These are phyloP conservation scores for Podaxis sp. DNA, from an alignment of 768 basidiomycete species.

Conservation along the genomic window DNA sequence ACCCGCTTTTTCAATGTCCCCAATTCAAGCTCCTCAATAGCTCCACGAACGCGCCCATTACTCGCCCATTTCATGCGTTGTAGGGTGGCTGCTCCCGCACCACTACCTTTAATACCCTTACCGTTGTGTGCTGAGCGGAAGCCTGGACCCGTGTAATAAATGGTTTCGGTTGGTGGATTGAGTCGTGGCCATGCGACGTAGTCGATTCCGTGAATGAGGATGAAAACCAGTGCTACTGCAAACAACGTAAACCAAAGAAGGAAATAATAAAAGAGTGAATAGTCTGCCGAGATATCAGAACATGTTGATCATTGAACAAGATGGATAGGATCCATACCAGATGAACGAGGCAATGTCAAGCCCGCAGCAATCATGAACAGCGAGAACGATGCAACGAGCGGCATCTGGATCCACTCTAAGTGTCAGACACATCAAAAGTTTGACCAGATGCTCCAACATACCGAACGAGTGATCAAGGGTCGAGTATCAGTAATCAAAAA, in stretches of 20 bases:
- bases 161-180: slow-evolving; percentile 77
- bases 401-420: slow-evolving; percentile 55
- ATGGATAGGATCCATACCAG: slow-evolving; percentile 52
- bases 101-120: slow-evolving; percentile 57
- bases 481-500: slow-evolving; percentile 77
- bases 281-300: slow-evolving; percentile 49
- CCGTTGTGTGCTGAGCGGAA: slow-evolving; percentile 77
- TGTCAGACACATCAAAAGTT: slow-evolving; percentile 4
- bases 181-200: slow-evolving; percentile 96
- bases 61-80: slow-evolving; percentile 40
- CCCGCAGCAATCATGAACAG: slow-evolving; percentile 88
- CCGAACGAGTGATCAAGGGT: slow-evolving; percentile 82
- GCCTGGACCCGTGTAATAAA: slow-evolving; percentile 89
- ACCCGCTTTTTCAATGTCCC: slow-evolving; percentile 74
- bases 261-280: slow-evolving; percentile 84
- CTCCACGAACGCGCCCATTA: slow-evolving; percentile 37
- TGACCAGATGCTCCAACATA: slow-evolving; percentile 37
- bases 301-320: background rate
- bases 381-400: slow-evolving; percentile 77
- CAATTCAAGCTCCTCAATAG: slow-evolving; percentile 75
- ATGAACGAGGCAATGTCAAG: slow-evolving; percentile 81
- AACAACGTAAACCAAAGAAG: slow-evolving; percentile 75
- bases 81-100: slow-evolving; percentile 31
- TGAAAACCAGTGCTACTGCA: slow-evolving; percentile 63
- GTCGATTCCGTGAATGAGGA: slow-evolving; percentile 83